These are phyloP conservation scores for Linnemannia elongata DNA, from an alignment of 192 early-diverging fungal species.

Conservation along the genomic window DNA sequence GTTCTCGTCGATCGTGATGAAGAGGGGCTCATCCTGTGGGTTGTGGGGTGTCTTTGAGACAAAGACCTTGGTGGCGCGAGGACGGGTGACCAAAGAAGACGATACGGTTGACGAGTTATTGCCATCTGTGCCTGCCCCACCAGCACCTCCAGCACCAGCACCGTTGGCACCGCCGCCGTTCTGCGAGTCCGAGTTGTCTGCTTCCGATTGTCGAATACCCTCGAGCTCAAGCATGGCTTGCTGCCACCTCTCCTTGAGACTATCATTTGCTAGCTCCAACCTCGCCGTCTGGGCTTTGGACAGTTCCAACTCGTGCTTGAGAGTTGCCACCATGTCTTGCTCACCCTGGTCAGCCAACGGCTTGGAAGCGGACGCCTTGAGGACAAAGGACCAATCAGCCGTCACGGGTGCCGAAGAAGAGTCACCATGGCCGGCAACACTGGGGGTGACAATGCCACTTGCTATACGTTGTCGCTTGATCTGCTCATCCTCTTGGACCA, in stretches of 20 bases:
- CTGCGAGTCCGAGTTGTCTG: conserved; percentile 16
- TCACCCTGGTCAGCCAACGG: background rate
- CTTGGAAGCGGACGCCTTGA: conserved; percentile 14
- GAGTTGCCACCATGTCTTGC: conserved; percentile 31
- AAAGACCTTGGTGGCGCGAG: conserved; percentile 22
- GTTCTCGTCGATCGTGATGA: conserved; percentile 29
- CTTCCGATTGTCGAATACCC: conserved; percentile 32
- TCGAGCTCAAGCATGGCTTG: conserved; percentile 48
- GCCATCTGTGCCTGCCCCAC: conserved; percentile 5
- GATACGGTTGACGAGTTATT: background rate
- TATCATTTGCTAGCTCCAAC: conserved; percentile 40
- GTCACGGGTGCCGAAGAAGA: background rate
- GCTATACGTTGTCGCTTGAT: conserved; percentile 23
- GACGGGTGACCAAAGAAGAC: background rate
- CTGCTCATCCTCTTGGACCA: conserved; percentile 39
- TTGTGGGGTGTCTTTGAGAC: conserved; percentile 25
- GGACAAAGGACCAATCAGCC: conserved; percentile 40
- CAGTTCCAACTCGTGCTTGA: conserved; percentile 39
- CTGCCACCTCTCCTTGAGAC: conserved; percentile 48
- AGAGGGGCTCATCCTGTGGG: conserved; percentile 45
- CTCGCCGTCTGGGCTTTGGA: conserved; percentile 21
- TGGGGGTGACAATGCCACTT: conserved; percentile 13
- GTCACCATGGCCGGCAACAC: background rate
- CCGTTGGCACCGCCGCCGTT: background rate
- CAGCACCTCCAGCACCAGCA: background rate